Conservation (phyloP, 371 early-diverging fungal species). For the Mortierella sp. region DNA sequence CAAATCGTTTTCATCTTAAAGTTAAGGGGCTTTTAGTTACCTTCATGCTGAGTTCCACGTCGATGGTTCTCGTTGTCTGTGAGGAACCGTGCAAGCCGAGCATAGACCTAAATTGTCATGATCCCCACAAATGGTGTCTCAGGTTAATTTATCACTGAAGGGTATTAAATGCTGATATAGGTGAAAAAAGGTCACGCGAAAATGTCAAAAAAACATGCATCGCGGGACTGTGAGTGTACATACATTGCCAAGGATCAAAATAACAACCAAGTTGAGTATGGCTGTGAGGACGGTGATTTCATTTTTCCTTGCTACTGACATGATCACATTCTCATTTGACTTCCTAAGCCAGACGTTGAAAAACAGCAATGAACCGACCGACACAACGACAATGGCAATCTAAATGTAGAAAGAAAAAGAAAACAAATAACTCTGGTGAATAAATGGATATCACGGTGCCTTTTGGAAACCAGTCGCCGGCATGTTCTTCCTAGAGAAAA, state of each 20-base stretch:
- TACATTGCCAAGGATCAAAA: slow-evolving; percentile 49
- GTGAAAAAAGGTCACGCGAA: no score
- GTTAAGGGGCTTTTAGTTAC: slow-evolving; percentile 15
- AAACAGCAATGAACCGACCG: slow-evolving; percentile 45
- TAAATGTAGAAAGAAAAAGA: not conserved
- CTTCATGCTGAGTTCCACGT: slow-evolving; percentile 61
- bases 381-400: slow-evolving; percentile 52
- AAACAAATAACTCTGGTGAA: not conserved
- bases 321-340: not conserved
- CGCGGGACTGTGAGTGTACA: not conserved
- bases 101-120: slow-evolving; percentile 46
- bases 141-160: no score
- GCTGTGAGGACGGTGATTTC: slow-evolving; percentile 36
- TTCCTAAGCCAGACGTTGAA: slow-evolving; percentile 20
- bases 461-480: no score
- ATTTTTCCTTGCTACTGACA: not conserved
- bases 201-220: no score
- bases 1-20: no score
- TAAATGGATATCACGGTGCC: no score
- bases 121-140: not conserved
- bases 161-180: no score
- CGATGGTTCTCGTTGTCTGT: slow-evolving; percentile 67
- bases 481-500: no score
- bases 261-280: slow-evolving; percentile 50
- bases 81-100: slow-evolving; percentile 46